Evolutionary conservation across 1,139 yeast species (phyloP), one percentile per base, ranked within the genome.

Genomic region (Lodderomyces metapsilosis): DNA sequence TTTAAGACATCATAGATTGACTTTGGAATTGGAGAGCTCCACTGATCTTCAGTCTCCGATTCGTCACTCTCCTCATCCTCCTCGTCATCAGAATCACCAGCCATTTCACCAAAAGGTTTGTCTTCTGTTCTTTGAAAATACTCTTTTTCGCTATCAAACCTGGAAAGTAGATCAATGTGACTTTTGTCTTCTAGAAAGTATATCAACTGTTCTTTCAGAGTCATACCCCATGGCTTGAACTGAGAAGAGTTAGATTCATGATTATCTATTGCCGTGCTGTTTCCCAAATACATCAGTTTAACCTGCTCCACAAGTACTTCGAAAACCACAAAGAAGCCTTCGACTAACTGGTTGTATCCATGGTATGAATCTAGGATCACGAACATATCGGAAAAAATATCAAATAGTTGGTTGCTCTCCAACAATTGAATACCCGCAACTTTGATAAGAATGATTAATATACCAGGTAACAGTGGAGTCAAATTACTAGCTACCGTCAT

Each of bases 321-420:
- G 52, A 91, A 87, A 0, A 88, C 84, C 5, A 75, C 64, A 49
- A 91, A 87, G 45, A 88, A 82, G 0, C 89, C 89, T 45, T 83
- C 82, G 37, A 88, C 82, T 17, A 92, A 64, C 12, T 71, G 67
- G 1, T 80, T 66, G 58, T 92, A 91, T 0, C 94, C 95, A 62
- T 91, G 96, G 52, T 84, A 91, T 34, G 82, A 72, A 59, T 92
- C 98, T 38, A 92, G 69, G 25, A 89, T 64, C 9, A 82, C 80
- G 59, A 92, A 88, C 51, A 88, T 74, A 10, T 89, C 80, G 28
- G 80, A 76, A 7, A 91, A 66, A 1, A 91, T 69, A 59, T 91
- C 98, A 41, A 72, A 78, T 43, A 91, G 69, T 44, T 80, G 88
- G 35, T 80, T 78, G 7, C 57, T 51, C 40, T 55, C 52, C 6